Evolutionary conservation across 2,329 filamentous ascomycete species (phyloP), one percentile per base, ranked within the genome.

Genomic region (Microsporum ferrugineum): DNA sequence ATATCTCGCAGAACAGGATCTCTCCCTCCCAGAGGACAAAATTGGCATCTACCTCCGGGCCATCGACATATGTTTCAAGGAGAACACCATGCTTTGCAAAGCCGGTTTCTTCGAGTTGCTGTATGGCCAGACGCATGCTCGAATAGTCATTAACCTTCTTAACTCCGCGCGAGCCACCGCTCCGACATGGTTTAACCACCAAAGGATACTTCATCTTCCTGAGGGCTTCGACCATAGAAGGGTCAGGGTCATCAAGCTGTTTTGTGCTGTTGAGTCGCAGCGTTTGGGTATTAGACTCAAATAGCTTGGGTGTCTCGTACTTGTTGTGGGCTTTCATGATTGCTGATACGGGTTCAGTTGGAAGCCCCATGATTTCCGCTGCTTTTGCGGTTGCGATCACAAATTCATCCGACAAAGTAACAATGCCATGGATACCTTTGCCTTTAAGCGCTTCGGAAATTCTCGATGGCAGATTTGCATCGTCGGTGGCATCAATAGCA

Each of bases 41-140:
- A 64, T 78, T 78, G 55, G 68, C 72, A 61, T 77, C 76, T 0
- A 78, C 67, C 60, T 78, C 76, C 0, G 76, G 76, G 0, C 76
- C 76, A 7, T 72, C 70, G 23, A 73, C 63, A 60, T 77, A 78
- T 5, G 66, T 64, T 60, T 78, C 75, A 1, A 78, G 65, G 1
- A 77, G 66, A n/a, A 76, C 66, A 5, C 67, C 60, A 3, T 8
- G 4, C 10, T 59, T 45, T 14, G 57, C 60, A 8, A 2, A 1
- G 2, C 34, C 14, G 6, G 45, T 8, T 17, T 62, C 57, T 12
- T n/a, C 33, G 12, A 53, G 6, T 10, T 6, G 10, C 5, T 38
- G 34, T 38, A 38, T 38, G 10, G 34, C 34, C 34, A 6, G 5
- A 38, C 34, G 34, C 10, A 38, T 5, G 5, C 34, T 10, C 5